Conservation (phyloP, 169 alveolate genomes). For the Cryptosporidium tyzzeri region DNA sequence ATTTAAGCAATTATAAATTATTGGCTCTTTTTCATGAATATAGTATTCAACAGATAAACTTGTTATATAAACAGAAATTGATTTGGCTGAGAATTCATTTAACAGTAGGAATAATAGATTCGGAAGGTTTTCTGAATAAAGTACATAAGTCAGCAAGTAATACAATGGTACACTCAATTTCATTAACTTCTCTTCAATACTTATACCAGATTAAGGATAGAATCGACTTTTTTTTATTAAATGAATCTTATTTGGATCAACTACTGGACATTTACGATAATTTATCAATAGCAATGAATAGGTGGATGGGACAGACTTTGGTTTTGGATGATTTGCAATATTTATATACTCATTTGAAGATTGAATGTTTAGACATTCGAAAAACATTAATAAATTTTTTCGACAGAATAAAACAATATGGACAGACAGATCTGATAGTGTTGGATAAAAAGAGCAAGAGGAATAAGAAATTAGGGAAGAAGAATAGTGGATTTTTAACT, state of each 20-base stretch:
- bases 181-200: slow-evolving; percentile 40
- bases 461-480: neutral
- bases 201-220: slow-evolving; percentile 36
- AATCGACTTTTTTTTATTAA: slow-evolving; percentile 12
- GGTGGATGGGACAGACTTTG: slow-evolving; percentile 31
- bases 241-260: slow-evolving; percentile 3
- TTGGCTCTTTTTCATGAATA: slow-evolving; percentile 23
- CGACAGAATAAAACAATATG: neutral
- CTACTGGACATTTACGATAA: slow-evolving; percentile 10
- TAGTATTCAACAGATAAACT: slow-evolving; percentile 14
- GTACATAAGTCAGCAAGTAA: slow-evolving; percentile 16
- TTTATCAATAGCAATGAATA: slow-evolving; percentile 2
- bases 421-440: neutral
- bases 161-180: slow-evolving; percentile 16
- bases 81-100: slow-evolving; percentile 22
- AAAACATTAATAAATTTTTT: neutral
- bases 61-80: slow-evolving; percentile 28
- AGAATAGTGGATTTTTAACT: neutral
- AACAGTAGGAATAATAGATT: neutral
- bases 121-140: neutral
- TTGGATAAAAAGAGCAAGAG: neutral
- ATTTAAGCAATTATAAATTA: neutral
- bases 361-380: neutral
- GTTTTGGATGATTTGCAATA: slow-evolving; percentile 39
- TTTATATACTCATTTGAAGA: slow-evolving; percentile 36